Percentiles rank a stretch among this genome's conserved stretches.
These are phyloP conservation scores for Pisolithus sp. DNA, from an alignment of 768 basidiomycete species.

Conservation along the genomic window DNA sequence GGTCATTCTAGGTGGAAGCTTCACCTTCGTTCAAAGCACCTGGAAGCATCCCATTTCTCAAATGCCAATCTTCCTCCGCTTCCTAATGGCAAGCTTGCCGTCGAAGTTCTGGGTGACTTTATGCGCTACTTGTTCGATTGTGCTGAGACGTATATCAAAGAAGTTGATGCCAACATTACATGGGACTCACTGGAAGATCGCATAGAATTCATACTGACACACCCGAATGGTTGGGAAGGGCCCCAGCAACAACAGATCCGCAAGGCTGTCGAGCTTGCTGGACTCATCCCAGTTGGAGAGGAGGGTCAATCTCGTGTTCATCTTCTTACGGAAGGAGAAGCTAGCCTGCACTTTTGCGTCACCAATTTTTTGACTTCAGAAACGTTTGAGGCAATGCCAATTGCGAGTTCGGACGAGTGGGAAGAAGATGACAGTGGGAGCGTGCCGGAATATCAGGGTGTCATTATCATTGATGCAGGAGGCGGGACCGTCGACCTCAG, in stretches of 20 bases:
- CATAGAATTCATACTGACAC: constrained; percentile 48
- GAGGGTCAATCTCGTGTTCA: constrained; percentile 36
- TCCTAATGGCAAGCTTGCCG: constrained; percentile 29
- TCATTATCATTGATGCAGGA: constrained; percentile 48
- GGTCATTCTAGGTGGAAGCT: constrained; percentile 26
- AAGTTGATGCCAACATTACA: constrained; percentile 34
- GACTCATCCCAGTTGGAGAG: constrained; percentile 37
- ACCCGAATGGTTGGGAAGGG: constrained; percentile 63
- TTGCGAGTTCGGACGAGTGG: constrained; percentile 12
- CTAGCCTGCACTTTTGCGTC: constrained; percentile 51
- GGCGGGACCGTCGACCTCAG: constrained; percentile 37
- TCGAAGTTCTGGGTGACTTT: constrained; percentile 39
- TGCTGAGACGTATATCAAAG: constrained; percentile 37
- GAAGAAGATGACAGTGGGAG: constrained; percentile 5
- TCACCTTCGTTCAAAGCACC: constrained; percentile 27
- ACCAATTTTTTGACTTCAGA: constrained; percentile 36
- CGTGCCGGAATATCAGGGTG: constrained; percentile 18
- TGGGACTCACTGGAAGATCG: constrained; percentile 37
- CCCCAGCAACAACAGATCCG: constrained; percentile 50
- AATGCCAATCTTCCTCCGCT: constrained; percentile 28
- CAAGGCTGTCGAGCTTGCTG: constrained; percentile 43
- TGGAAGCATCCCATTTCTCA: constrained; percentile 15
- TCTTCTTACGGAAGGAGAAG: constrained; percentile 59
- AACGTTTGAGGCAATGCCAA: constrained; percentile 4
- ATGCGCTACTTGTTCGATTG: constrained; percentile 38